Percentiles rank a stretch among this genome's conserved stretches.
Conservation (phyloP, 176 grass and related monocot genomes). For the Carex kokanica region DNA sequence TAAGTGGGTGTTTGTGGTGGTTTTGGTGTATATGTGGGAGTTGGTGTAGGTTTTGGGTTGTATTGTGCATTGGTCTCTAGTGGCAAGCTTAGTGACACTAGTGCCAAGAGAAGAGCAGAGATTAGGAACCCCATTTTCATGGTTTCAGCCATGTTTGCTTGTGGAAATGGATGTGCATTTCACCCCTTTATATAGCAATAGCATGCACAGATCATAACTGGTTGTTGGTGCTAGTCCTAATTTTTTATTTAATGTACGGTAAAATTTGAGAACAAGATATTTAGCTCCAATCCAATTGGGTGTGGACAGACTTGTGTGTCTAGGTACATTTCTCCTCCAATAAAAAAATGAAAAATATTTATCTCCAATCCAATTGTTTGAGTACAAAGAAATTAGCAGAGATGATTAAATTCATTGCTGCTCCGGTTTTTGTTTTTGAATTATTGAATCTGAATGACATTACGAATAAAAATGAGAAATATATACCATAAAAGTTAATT, state of each 20-base stretch:
- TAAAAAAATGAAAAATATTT: background rate
- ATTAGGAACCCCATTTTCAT: slow-evolving; percentile 23
- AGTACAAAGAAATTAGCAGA: background rate
- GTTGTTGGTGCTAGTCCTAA: background rate
- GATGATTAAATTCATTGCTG: background rate
- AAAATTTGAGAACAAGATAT: background rate
- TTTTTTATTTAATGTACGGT: background rate
- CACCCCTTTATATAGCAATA: slow-evolving; percentile 13
- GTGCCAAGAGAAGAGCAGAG: slow-evolving; percentile 43
- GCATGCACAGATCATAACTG: background rate
- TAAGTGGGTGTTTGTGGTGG: slow-evolving; percentile 25
- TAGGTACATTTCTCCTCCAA: background rate
- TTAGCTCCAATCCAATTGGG: background rate
- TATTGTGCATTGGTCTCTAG: slow-evolving; percentile 40
- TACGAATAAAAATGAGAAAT: background rate
- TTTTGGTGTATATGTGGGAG: slow-evolving; percentile 13
- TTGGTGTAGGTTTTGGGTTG: slow-evolving; percentile 23
- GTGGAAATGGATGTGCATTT: background rate
- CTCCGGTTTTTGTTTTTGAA: background rate
- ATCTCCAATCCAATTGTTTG: too few relatives aligned
- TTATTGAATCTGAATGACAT: background rate
- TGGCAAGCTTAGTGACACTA: slow-evolving; percentile 51
- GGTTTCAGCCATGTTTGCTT: background rate
- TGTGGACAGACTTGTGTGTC: background rate
- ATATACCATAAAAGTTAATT: background rate